Evolutionary conservation across 2,329 filamentous ascomycete genomes (phyloP), one percentile per base, ranked within the genome.

Genomic region (Ophiostoma sp.): DNA sequence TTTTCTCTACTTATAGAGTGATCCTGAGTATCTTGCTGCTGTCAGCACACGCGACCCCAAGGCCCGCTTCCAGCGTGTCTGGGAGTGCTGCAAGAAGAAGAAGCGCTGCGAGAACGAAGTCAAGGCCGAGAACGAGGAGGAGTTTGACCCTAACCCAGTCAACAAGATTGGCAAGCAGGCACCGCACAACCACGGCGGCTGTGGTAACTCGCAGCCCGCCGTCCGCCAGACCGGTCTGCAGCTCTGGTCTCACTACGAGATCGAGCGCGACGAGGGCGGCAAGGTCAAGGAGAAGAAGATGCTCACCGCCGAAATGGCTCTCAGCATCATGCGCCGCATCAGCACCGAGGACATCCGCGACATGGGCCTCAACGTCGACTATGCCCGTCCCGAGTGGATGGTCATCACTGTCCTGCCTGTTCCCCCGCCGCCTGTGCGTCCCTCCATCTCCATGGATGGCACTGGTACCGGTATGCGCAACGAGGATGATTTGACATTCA

Each of bases 401-500:
- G 87, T 99, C 72, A 84, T 99, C 73, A 97, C 93, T 0, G 94
- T 98, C 67, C 85, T 99, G 66, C 94, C 95, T 5, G 96, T 99
- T 0, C 95, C 95, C 0, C 95, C 95, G 2, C 95, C 95, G 67
- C 94, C 95, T 3, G 96, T 99, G 52, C 91, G 95, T 69, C 95
- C 95, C 5, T 97, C 93, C 85, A 96, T 99, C 76, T 96, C 94
- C 31, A 94, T 98, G 83, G 96, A 98, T 77, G 94, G 95, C 68
- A 96, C 93, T 62, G 91, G 92, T 69, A 92, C 92, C 74, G 95
- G 95, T 73, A 89, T 94, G 84, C 91, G 95, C 73, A 95, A 95
- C 78, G 95, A 99, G 81, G 95, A 99, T 79, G 96, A 99, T 84
- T 86, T 99, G 86, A 99, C 95, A 0, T 99, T 97, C 86, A 99